Conservation (phyloP, 306 rosid species). For the Prunus dulcis region DNA sequence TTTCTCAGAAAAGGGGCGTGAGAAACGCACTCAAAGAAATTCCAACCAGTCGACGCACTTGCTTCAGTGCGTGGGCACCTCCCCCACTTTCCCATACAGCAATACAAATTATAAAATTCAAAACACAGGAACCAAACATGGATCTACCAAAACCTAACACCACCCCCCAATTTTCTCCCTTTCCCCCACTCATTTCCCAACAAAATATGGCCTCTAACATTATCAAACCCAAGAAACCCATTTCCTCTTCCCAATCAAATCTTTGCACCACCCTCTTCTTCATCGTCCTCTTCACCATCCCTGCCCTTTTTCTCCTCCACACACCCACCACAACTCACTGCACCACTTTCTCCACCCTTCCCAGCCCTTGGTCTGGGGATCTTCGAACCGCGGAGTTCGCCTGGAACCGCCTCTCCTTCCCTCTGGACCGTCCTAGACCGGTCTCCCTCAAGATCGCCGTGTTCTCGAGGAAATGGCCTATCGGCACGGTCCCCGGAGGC, state of each 20-base stretch:
- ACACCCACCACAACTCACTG: slow-evolving; percentile 53
- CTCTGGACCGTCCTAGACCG: slow-evolving; percentile 31
- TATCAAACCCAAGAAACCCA: slow-evolving; percentile 49
- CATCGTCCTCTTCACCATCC: slow-evolving; percentile 70
- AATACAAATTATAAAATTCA: slow-evolving; percentile 12
- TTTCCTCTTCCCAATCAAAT: slow-evolving; percentile 38
- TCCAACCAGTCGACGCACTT: slow-evolving; percentile 25
- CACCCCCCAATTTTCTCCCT: neutral
- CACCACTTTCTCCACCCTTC: slow-evolving; percentile 33
- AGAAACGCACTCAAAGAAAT: slow-evolving; percentile 51
- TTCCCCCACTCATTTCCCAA: slow-evolving; percentile 7
- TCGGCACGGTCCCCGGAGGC: slow-evolving; percentile 79
- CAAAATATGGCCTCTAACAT: slow-evolving; percentile 54
- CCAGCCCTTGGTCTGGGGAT: slow-evolving; percentile 67
- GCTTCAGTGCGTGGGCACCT: slow-evolving; percentile 51
- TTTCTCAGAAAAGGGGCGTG: slow-evolving; percentile 37
- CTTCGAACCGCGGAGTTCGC: slow-evolving; percentile 67
- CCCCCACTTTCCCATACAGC: slow-evolving; percentile 30
- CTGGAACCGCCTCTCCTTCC: slow-evolving; percentile 73
- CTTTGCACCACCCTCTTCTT: slow-evolving; percentile 70
- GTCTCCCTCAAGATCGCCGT: slow-evolving; percentile 68
- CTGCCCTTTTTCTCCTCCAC: slow-evolving; percentile 63
- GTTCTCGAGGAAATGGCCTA: slow-evolving; percentile 94
- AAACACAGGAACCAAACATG: slow-evolving; percentile 11
- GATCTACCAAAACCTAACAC: neutral